Percentiles rank a stretch among this genome's conserved stretches.
These are phyloP conservation scores for Xylariales sp. DNA, from an alignment of 2,329 filamentous ascomycete genomes.

Conservation along the genomic window DNA sequence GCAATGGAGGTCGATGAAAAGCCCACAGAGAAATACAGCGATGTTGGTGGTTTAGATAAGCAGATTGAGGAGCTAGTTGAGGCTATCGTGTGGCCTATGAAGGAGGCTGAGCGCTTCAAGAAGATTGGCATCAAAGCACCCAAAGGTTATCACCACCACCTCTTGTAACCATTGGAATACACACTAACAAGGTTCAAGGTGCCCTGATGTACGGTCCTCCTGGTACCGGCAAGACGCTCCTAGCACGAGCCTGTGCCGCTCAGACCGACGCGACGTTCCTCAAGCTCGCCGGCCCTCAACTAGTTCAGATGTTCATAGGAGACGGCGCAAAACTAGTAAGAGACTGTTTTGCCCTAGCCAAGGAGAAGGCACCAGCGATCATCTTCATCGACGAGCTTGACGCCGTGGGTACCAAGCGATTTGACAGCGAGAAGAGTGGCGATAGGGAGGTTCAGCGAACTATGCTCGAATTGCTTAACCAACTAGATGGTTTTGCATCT, in stretches of 20 bases:
- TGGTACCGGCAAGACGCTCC: constrained; percentile 89
- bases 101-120: constrained; percentile 98
- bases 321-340: constrained; percentile 97
- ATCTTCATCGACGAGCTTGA: constrained; percentile 99
- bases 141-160: constrained; percentile 74
- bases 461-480: constrained; percentile 98
- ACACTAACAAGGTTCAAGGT: constrained; percentile 63
- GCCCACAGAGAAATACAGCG: constrained; percentile 98
- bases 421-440: constrained; percentile 97
- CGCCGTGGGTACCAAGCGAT: constrained; percentile 98
- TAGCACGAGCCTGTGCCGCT: constrained; percentile 94
- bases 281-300: constrained; percentile 95
- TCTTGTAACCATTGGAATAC: constrained; percentile 17
- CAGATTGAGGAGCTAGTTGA: constrained; percentile 99
- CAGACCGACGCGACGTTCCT: constrained; percentile 99
- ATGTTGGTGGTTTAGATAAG: constrained; percentile 97
- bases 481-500: constrained; percentile 96
- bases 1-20: constrained; percentile 99
- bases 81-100: constrained; percentile 99
- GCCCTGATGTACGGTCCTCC: constrained; percentile 98
- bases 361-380: constrained; percentile 98
- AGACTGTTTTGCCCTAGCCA: constrained; percentile 96
- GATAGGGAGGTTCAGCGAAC: constrained; percentile 98
- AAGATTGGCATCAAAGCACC: constrained; percentile 99
- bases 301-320: constrained; percentile 99